Evolutionary conservation across 1,284 basidiomycete species (phyloP), one percentile per base, ranked within the genome.

Genomic region (Cryptococcus sp.): DNA sequence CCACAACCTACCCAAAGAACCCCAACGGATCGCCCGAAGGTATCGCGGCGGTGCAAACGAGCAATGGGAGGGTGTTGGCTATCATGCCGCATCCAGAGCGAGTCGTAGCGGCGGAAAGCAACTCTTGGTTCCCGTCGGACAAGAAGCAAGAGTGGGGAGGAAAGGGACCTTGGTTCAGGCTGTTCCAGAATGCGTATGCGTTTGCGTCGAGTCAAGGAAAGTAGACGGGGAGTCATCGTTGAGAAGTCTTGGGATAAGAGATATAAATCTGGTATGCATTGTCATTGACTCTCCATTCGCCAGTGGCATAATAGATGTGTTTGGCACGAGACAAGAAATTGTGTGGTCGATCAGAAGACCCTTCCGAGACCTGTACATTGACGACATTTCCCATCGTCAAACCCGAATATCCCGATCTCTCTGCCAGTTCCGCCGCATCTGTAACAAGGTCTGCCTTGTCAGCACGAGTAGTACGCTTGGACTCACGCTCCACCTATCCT

Each of bases 51-150:
- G 80, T 98, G 32, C 84, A 89, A 62, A 91, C 90, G 3, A 78
- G 81, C 3, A 79, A 85, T 59, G 94, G 94, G 14, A 80, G 93
- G 16, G 85, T 98, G 12, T 76, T 98, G 50, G 90, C 88, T 6
- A 74, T 98, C 62, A 98, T 98, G 95, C 94, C 94, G 24, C 94
- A 94, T 72, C 90, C 90, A 0, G 90, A 93, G 69, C 80, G 90
- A 23, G 85, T 87, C 16, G 78, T 80, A 11, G 76, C 82, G 25
- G 65, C 87, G 50, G 86, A 87, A 66, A 85, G 82, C 66, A 91
- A 90, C 65, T 89, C 86, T 64, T 93, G 89, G 89, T 86, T 84
- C 72, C 84, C 87, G 4, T 57, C 73, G 9, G 74, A 85, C 51
- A 66, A 71, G 54, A 78, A 80, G 32, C 65, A 76, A 43, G 86